phyloP scores from a whole-genome alignment of 805 yeast genomes.

The Pichia pseudocactophila region DNA sequence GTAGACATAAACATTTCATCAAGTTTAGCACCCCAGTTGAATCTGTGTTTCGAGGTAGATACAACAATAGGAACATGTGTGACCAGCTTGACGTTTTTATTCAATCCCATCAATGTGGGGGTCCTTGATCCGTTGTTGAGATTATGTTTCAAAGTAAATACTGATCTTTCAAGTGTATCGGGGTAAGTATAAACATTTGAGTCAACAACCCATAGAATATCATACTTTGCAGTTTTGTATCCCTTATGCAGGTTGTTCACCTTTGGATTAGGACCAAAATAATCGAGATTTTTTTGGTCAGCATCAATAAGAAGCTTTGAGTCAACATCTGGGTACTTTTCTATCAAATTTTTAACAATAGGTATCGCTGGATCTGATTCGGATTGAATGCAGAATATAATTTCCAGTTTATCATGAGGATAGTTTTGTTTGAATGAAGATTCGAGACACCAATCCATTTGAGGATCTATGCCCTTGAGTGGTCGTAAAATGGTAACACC shows the following conservation, averaged over 20 bases:
- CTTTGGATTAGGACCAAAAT: constrained; percentile 82
- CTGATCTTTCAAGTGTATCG: constrained; percentile 57
- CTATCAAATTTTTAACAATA: constrained; percentile 41
- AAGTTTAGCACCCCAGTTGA: constrained; percentile 51
- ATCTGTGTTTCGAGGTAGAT: constrained; percentile 14
- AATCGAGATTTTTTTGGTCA: constrained; percentile 29
- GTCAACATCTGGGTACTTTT: constrained; percentile 46
- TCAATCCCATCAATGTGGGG: constrained; percentile 10
- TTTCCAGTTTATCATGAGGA: constrained; percentile 50
- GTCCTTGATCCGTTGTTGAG: constrained; percentile 39
- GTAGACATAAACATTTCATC: constrained; percentile 83
- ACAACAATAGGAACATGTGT: constrained; percentile 74
- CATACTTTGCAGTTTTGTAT: constrained; percentile 55
- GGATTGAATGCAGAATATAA: constrained; percentile 68
- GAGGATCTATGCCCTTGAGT: constrained; percentile 76
- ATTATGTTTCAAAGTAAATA: constrained; percentile 39
- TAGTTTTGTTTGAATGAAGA: constrained; percentile 63
- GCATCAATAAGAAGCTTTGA: constrained; percentile 48
- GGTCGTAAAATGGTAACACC: constrained; percentile 79
- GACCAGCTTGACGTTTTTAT: constrained; percentile 50
- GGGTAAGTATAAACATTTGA: constrained; percentile 74
- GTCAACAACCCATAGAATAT: constrained; percentile 78
- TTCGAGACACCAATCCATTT: constrained; percentile 56
- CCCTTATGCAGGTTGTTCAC: constrained; percentile 84
- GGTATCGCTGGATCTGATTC: constrained; percentile 56